Base-by-base conservation (phyloP, 306 rosid genomes). In the Prunus padus region DNA sequence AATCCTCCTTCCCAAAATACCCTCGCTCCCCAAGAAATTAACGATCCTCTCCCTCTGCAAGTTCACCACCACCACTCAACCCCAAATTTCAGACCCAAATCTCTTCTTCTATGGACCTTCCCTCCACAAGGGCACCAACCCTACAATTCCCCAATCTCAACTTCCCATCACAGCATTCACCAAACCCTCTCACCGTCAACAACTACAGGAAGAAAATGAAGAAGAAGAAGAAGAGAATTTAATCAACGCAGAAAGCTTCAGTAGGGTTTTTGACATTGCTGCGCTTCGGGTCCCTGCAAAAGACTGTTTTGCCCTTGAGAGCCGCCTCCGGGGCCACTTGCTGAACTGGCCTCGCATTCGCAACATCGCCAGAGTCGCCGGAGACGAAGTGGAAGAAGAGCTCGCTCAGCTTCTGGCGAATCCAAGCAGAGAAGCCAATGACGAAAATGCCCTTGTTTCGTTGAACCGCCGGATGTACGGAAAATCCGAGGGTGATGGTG, bases 301-400 rank as follows among this genome's bases (percentile, higher is more conserved):
- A 55, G 84, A 89, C 55, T 92, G 99, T 83, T 85, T 79, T 78
- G 73, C 88, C 61, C 89, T 95, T 42, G 99, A 95, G 80, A 69
- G 49, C 72, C 90, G 90, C 61, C 89, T 92, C 80, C 93, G 99
- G 0, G 97, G 99, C 22, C 99, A 95, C 83, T 90, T 92, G 65
- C 82, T 95, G 80, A 95, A 95, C 76, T 95, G 99, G 99, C 96
- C 99, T 14, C 96, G 99, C 37, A 42, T 95, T 51, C 93, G 91
- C 80, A 95, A 95, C 90, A 77, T 95, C 25, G 97, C 88, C 37
- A 87, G 97, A 62, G 97, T 92, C 65, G 89, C 96, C 42, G 97
- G 96, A 5, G 99, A 95, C 19, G 98, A 90, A 30, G 30, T 92
- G 22, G 93, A 89, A 15, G 82, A 83, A 11, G 64, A 46, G 60